These are phyloP conservation scores for Sonneratia alba DNA, from an alignment of 345 rosid genomes.

Conservation along the genomic window DNA sequence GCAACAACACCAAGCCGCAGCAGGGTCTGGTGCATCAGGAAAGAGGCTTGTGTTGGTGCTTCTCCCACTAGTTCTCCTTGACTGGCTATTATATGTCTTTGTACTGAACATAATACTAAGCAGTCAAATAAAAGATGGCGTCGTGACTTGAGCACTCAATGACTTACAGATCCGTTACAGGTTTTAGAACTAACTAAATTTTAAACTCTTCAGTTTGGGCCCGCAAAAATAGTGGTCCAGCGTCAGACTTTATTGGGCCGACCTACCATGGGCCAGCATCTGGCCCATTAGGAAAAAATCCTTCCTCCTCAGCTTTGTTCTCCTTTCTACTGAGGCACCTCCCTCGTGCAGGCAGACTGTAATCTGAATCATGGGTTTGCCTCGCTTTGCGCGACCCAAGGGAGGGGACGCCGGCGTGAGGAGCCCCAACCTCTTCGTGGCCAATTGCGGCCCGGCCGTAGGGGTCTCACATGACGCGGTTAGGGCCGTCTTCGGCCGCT, in stretches of 20 bases:
- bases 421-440: slow-evolving; percentile 63
- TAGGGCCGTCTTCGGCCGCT: slow-evolving; percentile 42
- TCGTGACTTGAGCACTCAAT: too few relatives aligned
- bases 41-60: too few relatives aligned
- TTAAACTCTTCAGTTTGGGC: too few relatives aligned
- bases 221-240: too few relatives aligned
- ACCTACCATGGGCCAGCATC: not conserved
- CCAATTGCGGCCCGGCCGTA: slow-evolving; percentile 89
- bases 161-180: too few relatives aligned
- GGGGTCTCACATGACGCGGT: slow-evolving; percentile 55
- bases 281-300: not conserved
- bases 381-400: slow-evolving; percentile 54
- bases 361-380: slow-evolving; percentile 26
- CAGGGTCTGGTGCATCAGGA: not conserved
- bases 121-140: too few relatives aligned
- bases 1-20: slow-evolving; percentile 45
- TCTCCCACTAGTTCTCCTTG: too few relatives aligned
- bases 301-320: not conserved
- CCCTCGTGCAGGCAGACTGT: too few relatives aligned
- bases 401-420: slow-evolving; percentile 17
- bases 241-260: too few relatives aligned
- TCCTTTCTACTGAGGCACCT: not conserved
- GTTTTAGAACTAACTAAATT: too few relatives aligned
- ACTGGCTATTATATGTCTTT: too few relatives aligned
- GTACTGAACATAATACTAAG: too few relatives aligned